These are phyloP conservation scores for Gossypium schwendimanii DNA, from an alignment of 441 rosid genomes.

Conservation along the genomic window DNA sequence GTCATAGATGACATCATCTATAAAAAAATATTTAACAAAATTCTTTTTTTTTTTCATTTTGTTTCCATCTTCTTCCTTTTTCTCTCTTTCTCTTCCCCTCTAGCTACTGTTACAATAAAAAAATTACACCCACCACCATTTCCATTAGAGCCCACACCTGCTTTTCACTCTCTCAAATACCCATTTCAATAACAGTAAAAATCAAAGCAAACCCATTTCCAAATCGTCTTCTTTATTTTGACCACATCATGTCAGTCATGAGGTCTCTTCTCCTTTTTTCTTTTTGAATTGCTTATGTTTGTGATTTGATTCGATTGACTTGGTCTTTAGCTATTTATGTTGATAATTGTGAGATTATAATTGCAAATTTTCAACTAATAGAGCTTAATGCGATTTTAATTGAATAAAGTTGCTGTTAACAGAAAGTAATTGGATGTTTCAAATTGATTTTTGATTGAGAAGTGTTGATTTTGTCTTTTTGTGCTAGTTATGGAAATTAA, in stretches of 20 bases:
- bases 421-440: not conserved
- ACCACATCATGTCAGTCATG: constrained; percentile 68
- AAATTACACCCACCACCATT: too few species aligned
- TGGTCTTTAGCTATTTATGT: not conserved
- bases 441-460: not conserved
- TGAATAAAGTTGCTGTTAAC: not conserved
- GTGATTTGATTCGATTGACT: not conserved
- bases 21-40: too few species aligned
- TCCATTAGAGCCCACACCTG: too few species aligned
- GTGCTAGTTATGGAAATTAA: not conserved
- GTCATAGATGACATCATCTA: too few species aligned
- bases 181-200: too few species aligned
- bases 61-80: too few species aligned
- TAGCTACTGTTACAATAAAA: too few species aligned
- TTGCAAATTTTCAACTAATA: not conserved
- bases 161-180: too few species aligned
- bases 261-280: constrained; percentile 30
- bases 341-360: constrained; percentile 5
- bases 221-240: constrained; percentile 68
- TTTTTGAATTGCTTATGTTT: not conserved
- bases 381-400: not conserved
- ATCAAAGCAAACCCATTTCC: constrained; percentile 11
- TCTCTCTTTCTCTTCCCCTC: too few species aligned
- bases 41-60: too few species aligned
- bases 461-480: not conserved